Base-by-base conservation (phyloP, 371 early-diverging fungal species). In the Mortierella sp. region DNA sequence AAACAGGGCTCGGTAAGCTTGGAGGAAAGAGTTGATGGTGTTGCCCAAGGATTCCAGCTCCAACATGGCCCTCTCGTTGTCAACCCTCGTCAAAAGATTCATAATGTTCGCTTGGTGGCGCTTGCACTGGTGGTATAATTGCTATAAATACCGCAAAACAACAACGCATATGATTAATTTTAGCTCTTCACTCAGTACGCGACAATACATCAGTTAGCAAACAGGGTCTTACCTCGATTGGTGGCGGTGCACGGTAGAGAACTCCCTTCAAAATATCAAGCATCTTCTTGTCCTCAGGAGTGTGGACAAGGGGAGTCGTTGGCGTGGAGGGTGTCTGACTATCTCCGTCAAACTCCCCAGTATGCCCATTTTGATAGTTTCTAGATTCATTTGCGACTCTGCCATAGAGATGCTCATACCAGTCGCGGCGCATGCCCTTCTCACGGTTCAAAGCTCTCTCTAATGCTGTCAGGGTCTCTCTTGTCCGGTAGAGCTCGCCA, bases 81-180 rank as follows among this genome's bases (percentile, higher is more conserved):
- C 76, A 46, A 82, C 71, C 27, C 72, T 82, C 4, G 70, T 21
- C 7, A 65, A 70, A 44, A 81, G 73, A n/a, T 24, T 56, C 35
- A 51, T 58, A 72, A 85, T 76, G n/a, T 71, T 77, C 27, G 60
- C 79, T 48, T 85, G 79, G 41, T 85, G 82, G 0, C 79, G 63
- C 58, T 82, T 81, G 72, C 82, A 79, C 58, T 82, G 82, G 70
- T 82, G 79, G 74, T 79, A 85, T 1, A 81, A 48, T 68, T 71
- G 74, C 82, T 85, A 75, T 27, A 41, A 1, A 27, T 5, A 11
- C n/a, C 24, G 18, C n/a, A 43, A 11, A 11, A 43, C 18, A 7
- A 63, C 41, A 58, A 38, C 0, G n/a, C 27, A 75, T 2, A 4
- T 16, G 10, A 32, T 49, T 49, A 41, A 6, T 18, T 10, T 27